phyloP scores from a whole-genome alignment of 1,284 basidiomycete genomes.

The Pascua guehoae region DNA sequence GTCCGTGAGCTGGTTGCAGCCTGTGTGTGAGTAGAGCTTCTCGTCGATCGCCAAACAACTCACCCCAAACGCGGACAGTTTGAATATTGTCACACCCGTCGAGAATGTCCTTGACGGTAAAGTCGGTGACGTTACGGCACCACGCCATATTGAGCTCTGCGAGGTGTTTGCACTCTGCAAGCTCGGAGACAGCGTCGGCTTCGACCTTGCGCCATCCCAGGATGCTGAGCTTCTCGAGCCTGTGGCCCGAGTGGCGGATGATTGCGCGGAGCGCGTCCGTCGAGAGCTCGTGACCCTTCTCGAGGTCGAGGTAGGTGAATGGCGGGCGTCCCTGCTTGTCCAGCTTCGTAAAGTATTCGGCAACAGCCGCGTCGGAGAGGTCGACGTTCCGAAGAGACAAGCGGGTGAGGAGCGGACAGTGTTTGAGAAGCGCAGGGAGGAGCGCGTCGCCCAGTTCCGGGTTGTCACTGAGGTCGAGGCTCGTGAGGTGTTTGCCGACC shows the following conservation, averaged over 20 bases:
- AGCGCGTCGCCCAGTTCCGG: slow-evolving; percentile 57
- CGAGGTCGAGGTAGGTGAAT: slow-evolving; percentile 58
- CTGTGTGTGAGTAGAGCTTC: slow-evolving; percentile 17
- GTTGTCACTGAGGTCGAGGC: slow-evolving; percentile 66
- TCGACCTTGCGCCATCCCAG: slow-evolving; percentile 70
- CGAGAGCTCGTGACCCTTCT: slow-evolving; percentile 59
- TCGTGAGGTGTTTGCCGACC: slow-evolving; percentile 56
- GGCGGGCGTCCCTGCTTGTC: slow-evolving; percentile 28
- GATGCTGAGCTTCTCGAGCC: slow-evolving; percentile 65
- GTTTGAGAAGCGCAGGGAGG: slow-evolving; percentile 59
- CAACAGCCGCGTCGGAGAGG: slow-evolving; percentile 67
- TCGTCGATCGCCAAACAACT: slow-evolving; percentile 12
- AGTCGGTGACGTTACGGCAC: slow-evolving; percentile 81
- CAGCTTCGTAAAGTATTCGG: slow-evolving; percentile 60
- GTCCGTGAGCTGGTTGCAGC: slow-evolving; percentile 47
- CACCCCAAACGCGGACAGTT: slow-evolving; percentile 47
- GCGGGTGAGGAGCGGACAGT: slow-evolving; percentile 56
- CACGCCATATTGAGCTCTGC: slow-evolving; percentile 76
- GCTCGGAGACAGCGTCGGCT: slow-evolving; percentile 56
- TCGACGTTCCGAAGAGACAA: slow-evolving; percentile 62
- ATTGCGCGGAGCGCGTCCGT: slow-evolving; percentile 62
- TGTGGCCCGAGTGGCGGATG: slow-evolving; percentile 64
- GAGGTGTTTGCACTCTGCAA: slow-evolving; percentile 58
- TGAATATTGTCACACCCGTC: slow-evolving; percentile 52
- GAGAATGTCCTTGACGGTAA: slow-evolving; percentile 67